A percentile compares a stretch with the other conserved stretches of the same genome.
These are phyloP conservation scores for Trichothecium sympodiale DNA, from an alignment of 2,329 filamentous ascomycete species.

Conservation along the genomic window DNA sequence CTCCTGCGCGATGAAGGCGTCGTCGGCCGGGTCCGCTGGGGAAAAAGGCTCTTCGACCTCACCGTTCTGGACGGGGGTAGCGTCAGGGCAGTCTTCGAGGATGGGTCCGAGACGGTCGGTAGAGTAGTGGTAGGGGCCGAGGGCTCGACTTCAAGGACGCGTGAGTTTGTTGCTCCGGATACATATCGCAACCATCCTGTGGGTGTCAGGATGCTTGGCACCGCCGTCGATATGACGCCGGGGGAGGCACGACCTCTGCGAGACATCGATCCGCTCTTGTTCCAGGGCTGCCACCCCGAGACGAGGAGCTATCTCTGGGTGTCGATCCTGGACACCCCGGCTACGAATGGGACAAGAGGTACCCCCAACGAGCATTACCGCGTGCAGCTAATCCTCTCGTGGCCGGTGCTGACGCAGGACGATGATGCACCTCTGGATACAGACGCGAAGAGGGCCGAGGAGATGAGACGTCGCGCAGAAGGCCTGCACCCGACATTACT, in stretches of 20 bases:
- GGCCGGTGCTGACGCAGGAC: conserved; percentile 23
- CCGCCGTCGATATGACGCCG: conserved; percentile 23
- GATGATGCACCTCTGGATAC: conserved; percentile 22
- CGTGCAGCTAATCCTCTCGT: conserved; percentile 34
- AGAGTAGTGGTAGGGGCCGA: conserved; percentile 27
- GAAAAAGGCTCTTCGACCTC: conserved; percentile 13
- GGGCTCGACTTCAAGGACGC: conserved; percentile 24
- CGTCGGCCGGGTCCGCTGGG: conserved; percentile 9
- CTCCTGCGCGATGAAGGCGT: conserved; percentile 9
- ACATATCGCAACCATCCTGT: conserved; percentile 20
- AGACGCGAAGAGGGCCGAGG: conserved; percentile 18
- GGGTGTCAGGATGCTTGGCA: conserved; percentile 26
- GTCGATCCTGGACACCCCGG: conserved; percentile 29
- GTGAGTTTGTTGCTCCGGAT: conserved; percentile 20
- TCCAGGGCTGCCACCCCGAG: conserved; percentile 40
- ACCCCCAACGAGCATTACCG: conserved; percentile 22
- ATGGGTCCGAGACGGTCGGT: conserved; percentile 20
- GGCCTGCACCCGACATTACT: conserved; percentile 26
- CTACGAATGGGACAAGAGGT: conserved; percentile 21
- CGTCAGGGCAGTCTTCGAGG: conserved; percentile 17
- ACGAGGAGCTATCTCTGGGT: conserved; percentile 40
- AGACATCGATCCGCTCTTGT: conserved; percentile 41
- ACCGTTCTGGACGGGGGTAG: conserved; percentile 10
- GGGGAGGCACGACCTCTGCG: conserved; percentile 26
- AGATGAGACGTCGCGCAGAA: conserved; percentile 26